Evolutionary conservation across 2,329 filamentous ascomycete genomes (phyloP).

Genomic region (Didymella arachidicola): DNA sequence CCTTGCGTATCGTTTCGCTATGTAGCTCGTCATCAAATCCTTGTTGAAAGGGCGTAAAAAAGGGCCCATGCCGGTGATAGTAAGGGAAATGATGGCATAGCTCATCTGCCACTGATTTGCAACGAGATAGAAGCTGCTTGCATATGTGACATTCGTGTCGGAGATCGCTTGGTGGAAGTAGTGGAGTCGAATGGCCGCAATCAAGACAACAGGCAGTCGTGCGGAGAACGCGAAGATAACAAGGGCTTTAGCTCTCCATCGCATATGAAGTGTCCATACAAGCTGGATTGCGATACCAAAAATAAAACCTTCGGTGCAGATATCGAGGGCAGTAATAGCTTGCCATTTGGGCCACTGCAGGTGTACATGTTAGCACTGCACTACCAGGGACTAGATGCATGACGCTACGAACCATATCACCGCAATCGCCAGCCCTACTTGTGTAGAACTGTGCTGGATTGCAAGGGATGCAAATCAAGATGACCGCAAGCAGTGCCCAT

Average conservation of each 20-base stretch:
- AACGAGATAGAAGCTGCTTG: conserved; percentile 35
- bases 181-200: conserved; percentile 36
- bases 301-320: conserved; percentile 38
- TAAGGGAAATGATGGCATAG: conserved; percentile 46
- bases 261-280: conserved; percentile 42
- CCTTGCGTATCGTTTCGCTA: conserved; percentile 22
- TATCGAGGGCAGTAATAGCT: conserved; percentile 39
- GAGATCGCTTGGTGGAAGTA: conserved; percentile 33
- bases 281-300: conserved; percentile 39
- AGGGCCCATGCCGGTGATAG: conserved; percentile 43
- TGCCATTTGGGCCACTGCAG: conserved; percentile 43
- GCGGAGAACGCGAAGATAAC: conserved; percentile 43
- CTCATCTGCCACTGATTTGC: conserved; percentile 47
- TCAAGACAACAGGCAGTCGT: conserved; percentile 40
- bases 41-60: conserved; percentile 46
- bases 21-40: conserved; percentile 32
- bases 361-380: conserved; percentile 6
- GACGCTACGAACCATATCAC: conserved; percentile 30
- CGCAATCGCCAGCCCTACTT: conserved; percentile 25
- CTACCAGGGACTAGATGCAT: background rate
- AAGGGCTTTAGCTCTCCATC: conserved; percentile 32
- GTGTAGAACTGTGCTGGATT: conserved; percentile 33
- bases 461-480: conserved; percentile 40
- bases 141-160: conserved; percentile 29
- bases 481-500: conserved; percentile 36